Evolutionary conservation across 345 rosid species (phyloP), one percentile per base, ranked within the genome.

Genomic region (Psidium guajava): DNA sequence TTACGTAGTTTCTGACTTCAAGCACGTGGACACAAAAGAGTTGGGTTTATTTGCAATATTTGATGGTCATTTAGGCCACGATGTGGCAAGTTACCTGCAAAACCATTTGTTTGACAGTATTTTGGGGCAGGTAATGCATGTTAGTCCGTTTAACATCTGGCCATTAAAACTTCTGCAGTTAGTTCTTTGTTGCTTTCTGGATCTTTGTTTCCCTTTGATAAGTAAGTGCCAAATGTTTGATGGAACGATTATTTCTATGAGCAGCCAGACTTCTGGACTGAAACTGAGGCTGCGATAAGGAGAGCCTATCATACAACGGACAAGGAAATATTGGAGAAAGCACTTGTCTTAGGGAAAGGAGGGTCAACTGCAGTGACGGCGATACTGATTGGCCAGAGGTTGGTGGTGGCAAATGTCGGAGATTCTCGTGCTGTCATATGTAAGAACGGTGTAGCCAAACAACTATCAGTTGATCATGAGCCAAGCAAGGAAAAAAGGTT

Each of bases 321-420:
- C 88, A 87, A 88, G 1, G 92, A 91, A 82, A 96, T 96, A 86
- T 85, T 96, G 86, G 90, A 91, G 61, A 90, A 92, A 83, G 81
- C 92, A 16, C 77, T 89, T 82, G 86, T 86, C 87, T 91, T 96
- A 24, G 99, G 99, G 61, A 92, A 90, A 89, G 99, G 99, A 44
- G 99, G 99, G 59, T 96, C 99, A 64, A 96, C 99, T 1, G 96
- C 99, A 40, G 99, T 96, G 40, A 95, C 99, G 3, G 99, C 96
- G 13, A 96, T 96, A 25, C 89, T 96, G 22, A 92, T 96, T 32
- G 95, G 97, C 83, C 88, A 89, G 89, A 93, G 91, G 89, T 93
- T 95, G 50, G 91, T 94, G 61, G 95, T 96, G 85, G 96, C 94
- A 73, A 96, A 96, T 88, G 97, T 96, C 44, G 99, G 99, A 53